These are phyloP conservation scores for Tolypocladium sp. DNA, from an alignment of 2,329 filamentous ascomycete species.

Conservation along the genomic window DNA sequence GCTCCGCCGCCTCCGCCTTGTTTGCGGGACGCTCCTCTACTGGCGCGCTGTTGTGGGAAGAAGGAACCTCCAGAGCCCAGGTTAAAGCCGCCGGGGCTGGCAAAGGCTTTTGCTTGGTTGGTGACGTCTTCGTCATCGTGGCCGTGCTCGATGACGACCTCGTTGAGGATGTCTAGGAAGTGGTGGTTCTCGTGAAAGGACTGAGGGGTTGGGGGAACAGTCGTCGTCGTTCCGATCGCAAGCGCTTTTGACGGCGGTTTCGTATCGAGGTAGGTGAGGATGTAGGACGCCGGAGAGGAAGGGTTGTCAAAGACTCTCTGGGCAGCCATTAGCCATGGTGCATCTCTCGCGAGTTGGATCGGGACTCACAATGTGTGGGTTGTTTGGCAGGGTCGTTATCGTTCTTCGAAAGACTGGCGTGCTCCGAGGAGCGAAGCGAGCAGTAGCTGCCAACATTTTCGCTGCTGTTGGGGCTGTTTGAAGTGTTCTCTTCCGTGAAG, in stretches of 20 bases:
- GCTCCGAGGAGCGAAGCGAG: slow-evolving; percentile 14
- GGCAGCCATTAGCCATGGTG: slow-evolving; percentile 6
- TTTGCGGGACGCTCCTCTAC: slow-evolving; percentile 20
- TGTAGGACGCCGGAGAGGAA: slow-evolving; percentile 33
- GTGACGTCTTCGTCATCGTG: slow-evolving; percentile 45
- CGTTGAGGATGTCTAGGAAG: slow-evolving; percentile 50
- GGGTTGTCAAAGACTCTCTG: slow-evolving; percentile 51
- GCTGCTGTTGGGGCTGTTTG: neutral
- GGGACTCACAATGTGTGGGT: slow-evolving; percentile 43
- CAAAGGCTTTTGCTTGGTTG: slow-evolving; percentile 50
- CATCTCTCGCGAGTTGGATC: neutral
- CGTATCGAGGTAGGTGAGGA: slow-evolving; percentile 51
- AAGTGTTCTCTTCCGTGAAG: neutral
- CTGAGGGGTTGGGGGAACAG: slow-evolving; percentile 50
- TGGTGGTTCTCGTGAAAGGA: slow-evolving; percentile 50
- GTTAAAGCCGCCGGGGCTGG: slow-evolving; percentile 44
- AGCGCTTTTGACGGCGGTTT: slow-evolving; percentile 43
- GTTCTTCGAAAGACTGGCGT: slow-evolving; percentile 15
- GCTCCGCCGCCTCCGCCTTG: slow-evolving; percentile 35
- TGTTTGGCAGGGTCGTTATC: slow-evolving; percentile 39
- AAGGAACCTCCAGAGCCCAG: slow-evolving; percentile 43
- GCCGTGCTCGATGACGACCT: slow-evolving; percentile 46
- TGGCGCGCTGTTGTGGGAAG: slow-evolving; percentile 32
- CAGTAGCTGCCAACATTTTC: slow-evolving; percentile 15
- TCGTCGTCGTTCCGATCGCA: slow-evolving; percentile 49